Evolutionary conservation across 768 basidiomycete genomes (phyloP).

Genomic region (Clitopilus hobsonii): DNA sequence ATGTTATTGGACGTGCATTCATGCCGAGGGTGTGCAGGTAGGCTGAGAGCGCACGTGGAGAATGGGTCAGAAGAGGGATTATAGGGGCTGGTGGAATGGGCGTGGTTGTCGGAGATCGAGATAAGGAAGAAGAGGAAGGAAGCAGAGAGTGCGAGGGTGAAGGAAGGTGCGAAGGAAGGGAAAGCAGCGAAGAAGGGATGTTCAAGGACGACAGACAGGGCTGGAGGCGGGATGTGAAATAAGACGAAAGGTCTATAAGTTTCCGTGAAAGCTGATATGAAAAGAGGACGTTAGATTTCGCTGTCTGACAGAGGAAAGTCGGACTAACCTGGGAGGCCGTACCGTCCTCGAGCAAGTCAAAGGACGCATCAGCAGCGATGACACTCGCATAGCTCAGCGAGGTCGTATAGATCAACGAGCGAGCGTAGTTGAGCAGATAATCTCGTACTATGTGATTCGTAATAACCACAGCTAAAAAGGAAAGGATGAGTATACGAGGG

Average conservation of each 20-base stretch:
- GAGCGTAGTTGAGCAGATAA: constrained; percentile 89
- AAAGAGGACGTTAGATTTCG: background rate
- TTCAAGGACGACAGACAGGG: constrained; percentile 19
- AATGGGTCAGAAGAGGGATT: constrained; percentile 75
- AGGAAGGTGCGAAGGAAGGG: constrained; percentile 33
- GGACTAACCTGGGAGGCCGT: constrained; percentile 52
- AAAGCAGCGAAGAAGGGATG: constrained; percentile 31
- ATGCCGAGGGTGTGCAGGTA: constrained; percentile 53
- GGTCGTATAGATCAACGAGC: constrained; percentile 90
- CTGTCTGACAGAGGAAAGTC: background rate
- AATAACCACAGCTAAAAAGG: constrained; percentile 62
- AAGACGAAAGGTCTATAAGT: constrained; percentile 41
- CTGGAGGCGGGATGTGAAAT: constrained; percentile 30
- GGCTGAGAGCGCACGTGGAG: constrained; percentile 71
- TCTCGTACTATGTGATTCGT: constrained; percentile 68
- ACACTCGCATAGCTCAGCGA: constrained; percentile 74
- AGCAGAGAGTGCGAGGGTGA: no score
- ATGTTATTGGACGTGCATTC: constrained; percentile 73
- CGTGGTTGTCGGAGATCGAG: constrained; percentile 8
- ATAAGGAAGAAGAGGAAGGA: constrained; percentile 14
- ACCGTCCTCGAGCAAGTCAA: constrained; percentile 72
- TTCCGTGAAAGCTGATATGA: constrained; percentile 23
- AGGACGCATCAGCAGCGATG: constrained; percentile 69
- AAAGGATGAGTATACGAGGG: background rate
- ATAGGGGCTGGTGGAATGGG: constrained; percentile 58